Evolutionary conservation across 108 stramenopile species (phyloP).

Genomic region (Discostella pseudostelligera): DNA sequence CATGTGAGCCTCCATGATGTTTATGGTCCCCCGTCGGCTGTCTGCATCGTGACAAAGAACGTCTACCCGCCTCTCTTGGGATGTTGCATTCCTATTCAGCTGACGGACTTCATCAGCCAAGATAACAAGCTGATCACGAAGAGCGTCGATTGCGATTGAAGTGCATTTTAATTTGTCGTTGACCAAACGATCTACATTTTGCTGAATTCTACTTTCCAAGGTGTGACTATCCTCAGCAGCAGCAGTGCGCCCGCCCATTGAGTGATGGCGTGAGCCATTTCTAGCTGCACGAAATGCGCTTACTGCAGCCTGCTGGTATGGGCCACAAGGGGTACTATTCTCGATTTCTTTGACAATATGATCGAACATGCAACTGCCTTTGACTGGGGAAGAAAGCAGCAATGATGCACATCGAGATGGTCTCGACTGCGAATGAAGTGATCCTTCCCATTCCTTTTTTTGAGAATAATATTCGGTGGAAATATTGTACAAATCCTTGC

Average conservation of each 20-base stretch:
- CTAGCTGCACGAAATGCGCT: constrained; percentile 19
- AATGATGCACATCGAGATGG: not conserved
- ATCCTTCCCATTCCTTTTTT: not conserved
- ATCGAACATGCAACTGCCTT: not conserved
- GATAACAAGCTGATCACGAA: constrained; percentile 31
- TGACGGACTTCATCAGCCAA: constrained; percentile 25
- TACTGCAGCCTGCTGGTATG: constrained; percentile 16
- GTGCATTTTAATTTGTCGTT: constrained; percentile 15
- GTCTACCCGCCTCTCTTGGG: constrained; percentile 23
- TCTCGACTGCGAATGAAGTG: not conserved
- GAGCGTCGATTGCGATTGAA: constrained; percentile 27
- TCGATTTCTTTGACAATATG: not conserved
- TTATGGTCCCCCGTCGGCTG: constrained; percentile 6
- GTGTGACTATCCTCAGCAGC: constrained; percentile 8
- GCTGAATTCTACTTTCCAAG: constrained; percentile 5
- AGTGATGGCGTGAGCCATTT: constrained; percentile 7
- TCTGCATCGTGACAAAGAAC: constrained; percentile 19
- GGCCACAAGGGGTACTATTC: constrained; percentile 5
- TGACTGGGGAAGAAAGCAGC: not conserved
- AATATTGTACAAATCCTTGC: constrained; percentile 11
- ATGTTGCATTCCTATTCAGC: constrained; percentile 13
- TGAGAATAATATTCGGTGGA: constrained; percentile 15
- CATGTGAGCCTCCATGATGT: constrained; percentile 21
- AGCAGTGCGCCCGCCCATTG: constrained; percentile 4
- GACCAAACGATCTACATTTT: constrained; percentile 11